phyloP scores from a whole-genome alignment of 768 basidiomycete genomes.

The Suillus subalutaceus region DNA sequence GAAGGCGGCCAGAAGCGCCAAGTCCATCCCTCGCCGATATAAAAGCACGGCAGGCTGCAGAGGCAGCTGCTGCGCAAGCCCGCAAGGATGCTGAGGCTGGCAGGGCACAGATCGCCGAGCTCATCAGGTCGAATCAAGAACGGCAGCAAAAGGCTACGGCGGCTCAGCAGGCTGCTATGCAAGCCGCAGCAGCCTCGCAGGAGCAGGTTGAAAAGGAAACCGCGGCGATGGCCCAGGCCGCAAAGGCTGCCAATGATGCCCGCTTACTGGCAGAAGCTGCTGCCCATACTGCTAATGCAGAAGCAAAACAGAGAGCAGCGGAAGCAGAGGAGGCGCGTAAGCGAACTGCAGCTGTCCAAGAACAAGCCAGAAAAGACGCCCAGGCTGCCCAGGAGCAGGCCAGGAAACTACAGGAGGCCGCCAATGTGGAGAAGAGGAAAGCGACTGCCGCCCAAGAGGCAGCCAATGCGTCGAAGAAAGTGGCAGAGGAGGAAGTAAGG shows the following conservation, averaged over 20 bases:
- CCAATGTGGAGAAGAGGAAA: conserved; percentile 21
- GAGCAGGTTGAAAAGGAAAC: neutral
- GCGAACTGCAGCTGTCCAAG: conserved; percentile 10
- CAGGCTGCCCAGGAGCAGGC: conserved; percentile 15
- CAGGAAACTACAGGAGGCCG: conserved; percentile 9
- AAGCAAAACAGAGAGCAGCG: neutral
- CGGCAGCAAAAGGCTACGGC: neutral
- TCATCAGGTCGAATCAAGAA: neutral
- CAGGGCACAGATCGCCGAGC: neutral
- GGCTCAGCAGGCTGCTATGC: neutral
- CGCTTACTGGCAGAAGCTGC: conserved; percentile 13
- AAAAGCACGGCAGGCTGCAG: neutral
- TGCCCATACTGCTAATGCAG: conserved; percentile 10
- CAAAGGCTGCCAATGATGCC: conserved; percentile 2
- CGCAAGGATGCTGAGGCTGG: neutral
- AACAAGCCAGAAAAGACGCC: too few species aligned
- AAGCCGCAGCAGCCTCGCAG: neutral
- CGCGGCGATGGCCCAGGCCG: neutral
- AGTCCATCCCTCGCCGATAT: neutral
- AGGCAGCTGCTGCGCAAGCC: conserved; percentile 4
- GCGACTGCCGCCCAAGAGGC: conserved; percentile 18
- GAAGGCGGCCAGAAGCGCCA: neutral
- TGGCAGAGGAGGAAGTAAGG: conserved; percentile 21
- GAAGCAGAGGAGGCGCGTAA: conserved; percentile 17
- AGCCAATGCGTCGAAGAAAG: conserved; percentile 15